Percentiles rank a stretch among this genome's conserved stretches.
phyloP scores from a whole-genome alignment of 768 basidiomycete genomes.

The Mycena vitilis region DNA sequence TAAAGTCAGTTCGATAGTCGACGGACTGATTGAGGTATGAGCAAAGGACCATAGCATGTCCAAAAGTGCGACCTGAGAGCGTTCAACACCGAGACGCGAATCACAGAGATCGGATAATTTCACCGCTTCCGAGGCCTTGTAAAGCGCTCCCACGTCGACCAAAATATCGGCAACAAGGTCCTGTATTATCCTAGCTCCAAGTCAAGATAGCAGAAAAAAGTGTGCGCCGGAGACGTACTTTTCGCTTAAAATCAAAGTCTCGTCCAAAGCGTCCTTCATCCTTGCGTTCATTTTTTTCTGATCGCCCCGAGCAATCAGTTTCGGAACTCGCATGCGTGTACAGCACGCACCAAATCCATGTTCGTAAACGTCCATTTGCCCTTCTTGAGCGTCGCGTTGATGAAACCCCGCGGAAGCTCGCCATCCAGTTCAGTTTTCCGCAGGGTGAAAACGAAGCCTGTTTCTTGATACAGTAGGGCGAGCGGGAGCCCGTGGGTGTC shows the following conservation, averaged over 20 bases:
- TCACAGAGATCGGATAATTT: no score
- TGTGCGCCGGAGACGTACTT: slow-evolving; percentile 55
- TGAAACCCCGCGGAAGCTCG: slow-evolving; percentile 76
- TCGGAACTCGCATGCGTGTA: background rate
- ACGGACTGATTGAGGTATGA: slow-evolving; percentile 81
- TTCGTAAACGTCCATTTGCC: slow-evolving; percentile 82
- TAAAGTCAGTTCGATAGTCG: no score
- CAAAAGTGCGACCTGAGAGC: slow-evolving; percentile 89
- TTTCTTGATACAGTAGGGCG: slow-evolving; percentile 75
- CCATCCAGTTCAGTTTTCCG: slow-evolving; percentile 76
- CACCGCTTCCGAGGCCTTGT: slow-evolving; percentile 93
- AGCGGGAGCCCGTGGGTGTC: slow-evolving; percentile 76
- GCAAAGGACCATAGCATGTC: slow-evolving; percentile 95
- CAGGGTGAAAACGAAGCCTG: slow-evolving; percentile 78
- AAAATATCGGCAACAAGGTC: slow-evolving; percentile 80
- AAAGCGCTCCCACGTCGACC: slow-evolving; percentile 80
- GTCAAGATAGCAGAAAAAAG: background rate
- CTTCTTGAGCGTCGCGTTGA: slow-evolving; percentile 74
- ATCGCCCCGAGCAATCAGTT: background rate
- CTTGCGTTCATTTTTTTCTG: slow-evolving; percentile 91
- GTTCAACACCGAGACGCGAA: no score
- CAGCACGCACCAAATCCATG: slow-evolving; percentile 76
- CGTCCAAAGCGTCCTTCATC: slow-evolving; percentile 92
- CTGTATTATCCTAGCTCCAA: slow-evolving; percentile 72
- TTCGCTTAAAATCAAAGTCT: slow-evolving; percentile 87